Base-by-base conservation (phyloP, 2,329 filamentous ascomycete species). In the Apiospora aurea region DNA sequence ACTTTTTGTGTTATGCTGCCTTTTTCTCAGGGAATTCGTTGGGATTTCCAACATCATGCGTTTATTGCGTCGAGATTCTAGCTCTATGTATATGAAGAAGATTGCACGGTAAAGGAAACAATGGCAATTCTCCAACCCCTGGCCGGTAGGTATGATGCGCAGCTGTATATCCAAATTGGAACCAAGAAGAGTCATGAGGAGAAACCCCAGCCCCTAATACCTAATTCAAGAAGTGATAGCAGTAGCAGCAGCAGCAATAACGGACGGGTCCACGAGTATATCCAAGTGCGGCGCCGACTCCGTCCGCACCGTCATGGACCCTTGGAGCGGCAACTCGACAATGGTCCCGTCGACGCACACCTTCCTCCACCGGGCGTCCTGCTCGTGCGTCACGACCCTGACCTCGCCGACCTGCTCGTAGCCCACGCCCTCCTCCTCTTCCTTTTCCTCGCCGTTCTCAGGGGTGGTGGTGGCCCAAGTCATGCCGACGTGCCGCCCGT, bases 341-440 rank as follows among this genome's bases (percentile, higher is more conserved):
- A 97, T 97, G 70, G 92, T 94, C 3, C 96, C 96, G 81, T 98
- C 96, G n/a, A 98, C 86, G 80, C 96, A 98, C 18, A 97, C 88
- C 78, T 95, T 90, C 73, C 96, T 87, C 95, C 95, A 98, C 70
- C 90, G 85, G 66, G 84, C 85, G n/a, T 94, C 90, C 21, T 88
- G 84, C 77, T 96, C 93, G 1, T 84, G 74, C 47, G 94, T 90
- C 21, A 88, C 86, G 67, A 98, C 90, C 72, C 83, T 86, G 24
- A 97, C 75, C 69, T 88, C 88, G 2, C 92, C 88, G 8, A 96
- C 87, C 70, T 89, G 87, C 24, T 93, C 89, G 79, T 98, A 98
- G 0, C 86, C 87, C 0, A 98, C 92, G 21, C 80, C 77, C 24
- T 85, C 81, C 21, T 38, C 13, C 64, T 90, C 84, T 1, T 80